Base-by-base conservation (phyloP, 2,329 filamentous ascomycete genomes). In the Periconia digitata region DNA sequence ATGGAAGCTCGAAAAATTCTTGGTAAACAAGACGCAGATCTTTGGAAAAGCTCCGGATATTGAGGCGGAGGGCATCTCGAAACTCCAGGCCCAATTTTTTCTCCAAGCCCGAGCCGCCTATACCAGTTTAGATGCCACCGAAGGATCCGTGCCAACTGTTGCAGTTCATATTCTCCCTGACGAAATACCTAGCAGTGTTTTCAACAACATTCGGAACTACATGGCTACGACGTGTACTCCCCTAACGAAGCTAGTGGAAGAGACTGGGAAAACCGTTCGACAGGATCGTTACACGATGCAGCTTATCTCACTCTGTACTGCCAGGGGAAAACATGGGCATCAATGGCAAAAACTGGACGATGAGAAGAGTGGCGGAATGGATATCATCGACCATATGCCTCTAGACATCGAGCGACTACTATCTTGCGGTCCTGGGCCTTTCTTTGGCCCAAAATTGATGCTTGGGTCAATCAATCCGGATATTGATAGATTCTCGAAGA, bases 321-420 rank as follows among this genome's bases (percentile, higher is more conserved):
- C 44, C 17, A 46, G 37, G 23, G 44, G 36, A 6, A 46, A 46
- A 46, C 6, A 37, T 46, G 37, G 44, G 36, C 24, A 46, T 41
- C 27, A 46, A 35, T 46, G 37, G 44, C 37, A 41, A 46, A 46
- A 46, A 24, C 36, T 46, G 22, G 44, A 46, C 44, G 44, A 46
- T 46, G 23, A 46, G 36, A 46, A 42, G 44, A 46, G 44, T 41
- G 27, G 44, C 8, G 37, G 44, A 22, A 46, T 46, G 27, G 44
- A 46, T 46, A 46, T 46, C 38, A 46, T 46, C 27, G 44, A 46
- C 37, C 27, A 46, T 46, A 46, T 46, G 37, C 44, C 36, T 36
- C 41, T 46, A 46, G 44, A 46, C 37, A 46, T 46, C 16, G 37
- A 46, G 40, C 44, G 24, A 41, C 37, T 41, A 36, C 41, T 46